These are phyloP conservation scores for Salix exigua DNA, from an alignment of 345 rosid species.

Conservation along the genomic window DNA sequence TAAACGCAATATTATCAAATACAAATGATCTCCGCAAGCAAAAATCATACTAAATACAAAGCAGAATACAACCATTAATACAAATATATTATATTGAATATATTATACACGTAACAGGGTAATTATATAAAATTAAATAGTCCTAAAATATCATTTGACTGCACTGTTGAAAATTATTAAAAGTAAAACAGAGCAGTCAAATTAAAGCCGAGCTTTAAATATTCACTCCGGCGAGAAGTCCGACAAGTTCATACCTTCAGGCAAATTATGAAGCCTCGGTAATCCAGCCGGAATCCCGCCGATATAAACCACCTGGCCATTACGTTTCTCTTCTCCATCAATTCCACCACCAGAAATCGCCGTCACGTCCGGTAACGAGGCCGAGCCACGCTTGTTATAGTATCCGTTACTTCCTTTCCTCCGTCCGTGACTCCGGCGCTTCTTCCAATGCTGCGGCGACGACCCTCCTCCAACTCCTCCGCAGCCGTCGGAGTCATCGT, in stretches of 20 bases:
- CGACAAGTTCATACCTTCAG: constrained; percentile 60
- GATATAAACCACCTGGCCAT: constrained; percentile 48
- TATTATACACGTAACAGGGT: background rate
- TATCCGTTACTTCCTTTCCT: constrained; percentile 51
- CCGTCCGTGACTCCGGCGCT: constrained; percentile 39
- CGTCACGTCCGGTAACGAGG: constrained; percentile 77
- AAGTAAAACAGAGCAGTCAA: background rate
- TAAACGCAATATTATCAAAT: background rate
- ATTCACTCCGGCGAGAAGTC: constrained; percentile 22
- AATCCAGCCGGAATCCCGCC: constrained; percentile 81
- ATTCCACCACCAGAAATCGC: constrained; percentile 42
- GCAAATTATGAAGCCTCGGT: constrained; percentile 73
- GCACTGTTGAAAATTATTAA: background rate
- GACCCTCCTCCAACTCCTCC: background rate
- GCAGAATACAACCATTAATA: background rate
- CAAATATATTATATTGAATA: background rate
- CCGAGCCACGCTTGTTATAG: constrained; percentile 49
- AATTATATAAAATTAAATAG: background rate
- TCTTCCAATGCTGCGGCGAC: constrained; percentile 43
- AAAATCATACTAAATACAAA: background rate
- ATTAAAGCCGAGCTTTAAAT: constrained; percentile 15
- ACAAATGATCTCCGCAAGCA: background rate
- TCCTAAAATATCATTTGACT: background rate
- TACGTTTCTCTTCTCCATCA: constrained; percentile 58
- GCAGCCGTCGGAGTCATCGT: constrained; percentile 47